Conservation (phyloP, 1,139 yeast species). For the Candida glucosophila region DNA sequence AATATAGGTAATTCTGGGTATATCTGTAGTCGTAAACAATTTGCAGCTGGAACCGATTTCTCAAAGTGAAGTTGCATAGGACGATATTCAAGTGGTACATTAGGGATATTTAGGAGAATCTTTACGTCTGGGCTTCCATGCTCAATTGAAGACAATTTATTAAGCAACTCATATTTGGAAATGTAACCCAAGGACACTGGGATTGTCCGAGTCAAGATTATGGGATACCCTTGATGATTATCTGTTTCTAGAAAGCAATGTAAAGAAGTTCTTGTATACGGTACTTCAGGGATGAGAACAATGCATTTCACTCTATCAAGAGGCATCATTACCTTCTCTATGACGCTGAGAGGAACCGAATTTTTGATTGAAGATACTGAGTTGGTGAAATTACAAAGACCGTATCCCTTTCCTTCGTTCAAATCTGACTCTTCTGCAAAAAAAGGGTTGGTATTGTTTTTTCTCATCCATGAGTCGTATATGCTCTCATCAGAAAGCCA, state of each 20-base stretch:
- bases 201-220: constrained; percentile 17
- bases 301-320: constrained; percentile 18
- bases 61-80: constrained; percentile 21
- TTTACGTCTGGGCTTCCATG: constrained; percentile 3
- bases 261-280: constrained; percentile 16
- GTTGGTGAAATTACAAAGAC: constrained; percentile 27
- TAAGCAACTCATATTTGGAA: constrained; percentile 17
- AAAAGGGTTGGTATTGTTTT: constrained; percentile 26
- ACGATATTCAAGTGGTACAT: constrained; percentile 11
- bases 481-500: constrained; percentile 38
- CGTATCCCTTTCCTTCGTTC: constrained; percentile 35
- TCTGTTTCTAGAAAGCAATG: constrained; percentile 18
- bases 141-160: constrained; percentile 8
- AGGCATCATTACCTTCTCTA: constrained; percentile 27
- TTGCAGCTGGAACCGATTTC: constrained; percentile 6
- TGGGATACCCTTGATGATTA: constrained; percentile 37
- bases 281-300: constrained; percentile 18
- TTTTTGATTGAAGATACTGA: constrained; percentile 21
- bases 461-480: constrained; percentile 37
- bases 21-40: constrained; percentile 10
- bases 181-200: constrained; percentile 31
- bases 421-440: constrained; percentile 5
- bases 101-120: constrained; percentile 18
- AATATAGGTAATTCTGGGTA: constrained; percentile 13
- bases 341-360: constrained; percentile 26